Percentiles rank a stretch among this genome's conserved stretches.
Evolutionary conservation across 495 filamentous ascomycete genomes (phyloP).

Genomic region (Penicillium samsonianum): DNA sequence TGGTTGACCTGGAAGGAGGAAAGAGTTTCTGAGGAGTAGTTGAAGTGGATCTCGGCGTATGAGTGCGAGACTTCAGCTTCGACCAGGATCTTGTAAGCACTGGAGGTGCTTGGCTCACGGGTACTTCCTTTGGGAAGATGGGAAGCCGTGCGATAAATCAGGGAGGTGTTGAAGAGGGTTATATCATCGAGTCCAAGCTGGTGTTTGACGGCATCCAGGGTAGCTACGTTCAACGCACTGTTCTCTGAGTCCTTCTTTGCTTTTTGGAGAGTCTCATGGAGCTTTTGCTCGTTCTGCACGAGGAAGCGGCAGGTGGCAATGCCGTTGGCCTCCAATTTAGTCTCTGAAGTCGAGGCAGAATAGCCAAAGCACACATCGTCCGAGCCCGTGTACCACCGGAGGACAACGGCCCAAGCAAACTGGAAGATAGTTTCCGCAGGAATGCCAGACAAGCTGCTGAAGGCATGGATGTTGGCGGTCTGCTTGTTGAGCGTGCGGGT

Average conservation of each 20-base stretch:
- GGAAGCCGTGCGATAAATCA: slow-evolving; percentile 35
- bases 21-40: slow-evolving; percentile 40
- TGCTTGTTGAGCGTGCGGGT: slow-evolving; percentile 29
- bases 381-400: slow-evolving; percentile 53
- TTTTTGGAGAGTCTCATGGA: slow-evolving; percentile 40
- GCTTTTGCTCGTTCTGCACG: slow-evolving; percentile 33
- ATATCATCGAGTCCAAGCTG: slow-evolving; percentile 38
- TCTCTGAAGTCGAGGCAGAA: slow-evolving; percentile 27
- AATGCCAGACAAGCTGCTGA: slow-evolving; percentile 34
- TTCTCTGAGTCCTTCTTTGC: slow-evolving; percentile 39
- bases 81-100: slow-evolving; percentile 56
- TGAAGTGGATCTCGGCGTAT: slow-evolving; percentile 39
- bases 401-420: slow-evolving; percentile 55
- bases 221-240: slow-evolving; percentile 35
- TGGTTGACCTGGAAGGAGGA: slow-evolving; percentile 37
- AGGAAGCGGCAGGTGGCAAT: slow-evolving; percentile 39
- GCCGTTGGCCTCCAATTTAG: slow-evolving; percentile 8
- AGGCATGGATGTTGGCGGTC: slow-evolving; percentile 35
- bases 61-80: slow-evolving; percentile 54
- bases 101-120: slow-evolving; percentile 20
- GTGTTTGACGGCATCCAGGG: slow-evolving; percentile 45
- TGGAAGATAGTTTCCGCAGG: slow-evolving; percentile 42
- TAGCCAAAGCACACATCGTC: slow-evolving; percentile 59
- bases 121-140: slow-evolving; percentile 14
- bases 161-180: slow-evolving; percentile 53